These are phyloP conservation scores for Thelephora terrestris DNA, from an alignment of 1,284 basidiomycete species.

Conservation along the genomic window DNA sequence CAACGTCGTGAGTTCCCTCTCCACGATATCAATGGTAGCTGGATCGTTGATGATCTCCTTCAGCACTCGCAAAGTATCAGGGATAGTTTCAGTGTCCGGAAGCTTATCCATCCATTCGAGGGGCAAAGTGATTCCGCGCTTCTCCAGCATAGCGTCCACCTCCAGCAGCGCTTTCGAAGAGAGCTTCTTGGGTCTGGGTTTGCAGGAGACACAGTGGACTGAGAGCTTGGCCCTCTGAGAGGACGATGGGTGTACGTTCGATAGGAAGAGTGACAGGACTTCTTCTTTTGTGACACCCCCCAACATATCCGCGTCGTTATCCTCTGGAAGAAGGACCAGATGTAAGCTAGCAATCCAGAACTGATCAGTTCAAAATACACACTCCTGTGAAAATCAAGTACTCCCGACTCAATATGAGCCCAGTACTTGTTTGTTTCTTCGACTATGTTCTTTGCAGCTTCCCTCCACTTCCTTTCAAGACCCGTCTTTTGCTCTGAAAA, in stretches of 20 bases:
- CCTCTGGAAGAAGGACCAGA: conserved; percentile 29
- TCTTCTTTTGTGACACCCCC: conserved; percentile 66
- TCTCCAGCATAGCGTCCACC: conserved; percentile 47
- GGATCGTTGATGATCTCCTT: conserved; percentile 36
- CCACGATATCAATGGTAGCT: no score
- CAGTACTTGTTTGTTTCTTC: conserved; percentile 62
- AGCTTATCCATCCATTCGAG: conserved; percentile 37
- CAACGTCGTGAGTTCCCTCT: conserved; percentile 35
- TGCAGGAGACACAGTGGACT: conserved; percentile 70
- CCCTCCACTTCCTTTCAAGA: conserved; percentile 57
- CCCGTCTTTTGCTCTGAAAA: conserved; percentile 47
- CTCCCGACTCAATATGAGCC: conserved; percentile 63
- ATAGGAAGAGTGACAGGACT: conserved; percentile 66
- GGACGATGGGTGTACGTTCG: conserved; percentile 64
- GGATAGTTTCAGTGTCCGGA: conserved; percentile 11
- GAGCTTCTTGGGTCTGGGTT: conserved; percentile 48
- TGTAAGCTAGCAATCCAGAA: conserved; percentile 17
- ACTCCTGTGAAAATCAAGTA: conserved; percentile 69
- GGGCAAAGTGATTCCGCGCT: conserved; percentile 43
- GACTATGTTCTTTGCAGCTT: conserved; percentile 62
- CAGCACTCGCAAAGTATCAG: conserved; percentile 36
- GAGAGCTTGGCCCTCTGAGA: conserved; percentile 69
- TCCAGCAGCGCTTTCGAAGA: conserved; percentile 56
- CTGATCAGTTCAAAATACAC: conserved; percentile 24
- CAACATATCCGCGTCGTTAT: conserved; percentile 60